Conservation (phyloP, 768 basidiomycete genomes). For the Collybia nuda region DNA sequence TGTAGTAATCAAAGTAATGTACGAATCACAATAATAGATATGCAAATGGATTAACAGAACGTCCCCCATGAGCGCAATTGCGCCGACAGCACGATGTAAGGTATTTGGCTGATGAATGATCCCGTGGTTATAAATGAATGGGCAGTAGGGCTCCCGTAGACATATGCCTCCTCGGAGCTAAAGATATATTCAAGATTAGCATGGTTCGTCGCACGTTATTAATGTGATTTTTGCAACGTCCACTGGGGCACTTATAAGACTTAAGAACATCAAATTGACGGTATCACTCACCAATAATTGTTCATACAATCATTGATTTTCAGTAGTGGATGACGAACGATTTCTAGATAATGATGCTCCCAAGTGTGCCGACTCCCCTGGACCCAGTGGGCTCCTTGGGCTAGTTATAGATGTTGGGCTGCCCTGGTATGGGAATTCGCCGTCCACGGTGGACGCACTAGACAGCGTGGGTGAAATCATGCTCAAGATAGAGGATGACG, state of each 20-base stretch:
- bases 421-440: slow-evolving; percentile 11
- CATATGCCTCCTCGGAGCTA: neutral
- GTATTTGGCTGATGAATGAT: neutral
- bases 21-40: slow-evolving; percentile 1
- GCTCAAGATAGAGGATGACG: slow-evolving; percentile 41
- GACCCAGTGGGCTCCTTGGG: slow-evolving; percentile 15
- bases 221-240: neutral
- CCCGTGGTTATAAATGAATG: neutral
- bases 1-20: slow-evolving; percentile 1
- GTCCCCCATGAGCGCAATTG: neutral
- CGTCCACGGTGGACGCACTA: slow-evolving; percentile 9
- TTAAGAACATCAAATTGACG: neutral
- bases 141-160: neutral
- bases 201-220: neutral
- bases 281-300: neutral
- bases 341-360: slow-evolving; percentile 24
- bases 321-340: slow-evolving; percentile 17
- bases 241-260: neutral
- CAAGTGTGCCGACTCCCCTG: neutral
- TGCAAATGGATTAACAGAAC: slow-evolving; percentile 1
- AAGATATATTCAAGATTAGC: neutral
- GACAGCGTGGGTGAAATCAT: slow-evolving; percentile 34
- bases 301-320: neutral
- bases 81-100: neutral
- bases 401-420: slow-evolving; percentile 9